Evolutionary conservation across 169 alveolate species (phyloP), one percentile per base, ranked within the genome.

Genomic region (Cryptosporidium xiaoi): DNA sequence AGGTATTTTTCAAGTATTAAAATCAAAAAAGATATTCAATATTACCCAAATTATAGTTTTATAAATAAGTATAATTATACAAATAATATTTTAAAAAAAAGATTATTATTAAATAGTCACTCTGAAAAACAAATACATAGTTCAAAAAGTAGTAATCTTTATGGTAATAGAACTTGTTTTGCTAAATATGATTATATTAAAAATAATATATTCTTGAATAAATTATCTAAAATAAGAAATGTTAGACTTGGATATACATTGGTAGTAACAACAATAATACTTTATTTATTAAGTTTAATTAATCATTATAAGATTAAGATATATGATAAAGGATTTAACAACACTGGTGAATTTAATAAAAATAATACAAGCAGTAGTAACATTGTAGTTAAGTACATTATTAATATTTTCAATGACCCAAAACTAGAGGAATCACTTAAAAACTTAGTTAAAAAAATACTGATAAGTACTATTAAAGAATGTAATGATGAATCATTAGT

Each of bases 351-450:
- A 3, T 51, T 55, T 7, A 16, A n/a, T 66, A 12, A 16, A 33
- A 66, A 18, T 18, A 36, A 16, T 1, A 46, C 8, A 5, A 36
- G 8, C n/a, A 66, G 31, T 46, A 55, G 62, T 27, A 62, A 77
- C 20, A 60, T 62, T 2, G 50, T 66, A n/a, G 40, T 62, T 16
- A 62, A 60, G 18, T 60, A 77, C 46, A 60, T 56, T 15, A 27
- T 36, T 56, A 56, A 48, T 20, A 36, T 60, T 12, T 31, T 77
- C n/a, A 62, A 56, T 15, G 71, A 77, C 31, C 71, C 87, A 24
- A 62, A 62, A 5, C 40, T 77, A 15, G 87, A 77, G 36, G 71
- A 77, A 16, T 62, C 71, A 40, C 56, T 77, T 34, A 77, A 46
- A 48, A 77, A 77, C 4, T 50, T 77, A 60, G 18, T 77, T 34